Percentiles rank a stretch among this genome's conserved stretches.
Conservation (phyloP, 2,329 filamentous ascomycete genomes). For the Waltergamsia citrina region DNA sequence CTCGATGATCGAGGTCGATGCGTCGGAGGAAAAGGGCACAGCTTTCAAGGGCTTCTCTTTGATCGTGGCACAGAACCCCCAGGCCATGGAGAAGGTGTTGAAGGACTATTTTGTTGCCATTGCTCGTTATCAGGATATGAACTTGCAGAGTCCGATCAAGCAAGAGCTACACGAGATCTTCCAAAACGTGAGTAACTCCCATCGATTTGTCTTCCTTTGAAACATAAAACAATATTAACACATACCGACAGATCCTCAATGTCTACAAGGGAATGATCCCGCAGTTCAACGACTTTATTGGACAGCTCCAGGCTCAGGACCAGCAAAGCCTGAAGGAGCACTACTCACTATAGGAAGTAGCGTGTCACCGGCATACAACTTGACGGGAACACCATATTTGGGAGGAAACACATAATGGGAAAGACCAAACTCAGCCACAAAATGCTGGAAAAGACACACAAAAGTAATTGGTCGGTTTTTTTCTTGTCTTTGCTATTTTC, state of each 20-base stretch:
- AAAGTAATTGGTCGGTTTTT: no score
- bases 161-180: conserved; percentile 63
- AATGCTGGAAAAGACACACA: no score
- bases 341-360: conserved; percentile 35
- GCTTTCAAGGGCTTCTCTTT: conserved; percentile 86
- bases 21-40: conserved; percentile 88
- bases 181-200: conserved; percentile 54
- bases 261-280: conserved; percentile 51
- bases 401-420: no score
- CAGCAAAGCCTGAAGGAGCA: conserved; percentile 36
- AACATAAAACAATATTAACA: conserved; percentile 3
- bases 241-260: conserved; percentile 32
- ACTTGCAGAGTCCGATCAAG: conserved; percentile 49
- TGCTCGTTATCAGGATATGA: conserved; percentile 63
- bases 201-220: not conserved
- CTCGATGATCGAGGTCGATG: conserved; percentile 74
- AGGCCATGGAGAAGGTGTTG: conserved; percentile 82
- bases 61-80: conserved; percentile 76
- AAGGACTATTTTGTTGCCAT: conserved; percentile 77
- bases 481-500: no score
- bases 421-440: no score
- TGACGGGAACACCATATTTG: no score
- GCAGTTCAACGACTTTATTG: conserved; percentile 45
- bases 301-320: conserved; percentile 38
- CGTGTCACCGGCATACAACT: no score